These are phyloP conservation scores for Sphagnum contortum DNA, from an alignment of 225 moss, liverwort and hornwort genomes.

Conservation along the genomic window DNA sequence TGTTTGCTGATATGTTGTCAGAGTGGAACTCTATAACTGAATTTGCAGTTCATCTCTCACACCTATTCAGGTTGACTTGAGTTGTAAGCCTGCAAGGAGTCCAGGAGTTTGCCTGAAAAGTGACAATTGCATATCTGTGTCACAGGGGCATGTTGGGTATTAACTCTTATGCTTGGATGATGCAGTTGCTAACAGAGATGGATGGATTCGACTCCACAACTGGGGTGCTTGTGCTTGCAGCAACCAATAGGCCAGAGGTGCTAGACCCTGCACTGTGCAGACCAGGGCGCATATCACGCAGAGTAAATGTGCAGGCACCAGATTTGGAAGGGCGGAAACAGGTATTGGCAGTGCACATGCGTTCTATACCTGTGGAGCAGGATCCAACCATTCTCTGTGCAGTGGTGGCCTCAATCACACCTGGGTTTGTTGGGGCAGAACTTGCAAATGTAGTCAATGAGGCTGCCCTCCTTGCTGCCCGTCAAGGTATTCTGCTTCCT, in stretches of 20 bases:
- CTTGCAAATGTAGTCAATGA: slow-evolving; percentile 94
- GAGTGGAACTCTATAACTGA: too few species aligned
- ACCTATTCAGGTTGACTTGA: too few species aligned
- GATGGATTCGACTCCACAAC: slow-evolving; percentile 89
- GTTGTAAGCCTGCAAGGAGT: too few species aligned
- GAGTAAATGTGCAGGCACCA: slow-evolving; percentile 82
- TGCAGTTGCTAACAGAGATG: slow-evolving; percentile 93
- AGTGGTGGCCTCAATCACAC: slow-evolving; percentile 64
- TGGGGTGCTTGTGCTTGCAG: slow-evolving; percentile 88
- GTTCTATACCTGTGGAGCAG: slow-evolving; percentile 65
- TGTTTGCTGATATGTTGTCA: too few species aligned
- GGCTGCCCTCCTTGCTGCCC: slow-evolving; percentile 84
- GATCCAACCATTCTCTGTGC: slow-evolving; percentile 45
- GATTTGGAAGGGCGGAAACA: slow-evolving; percentile 77
- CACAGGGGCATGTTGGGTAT: too few species aligned
- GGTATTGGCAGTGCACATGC: slow-evolving; percentile 89
- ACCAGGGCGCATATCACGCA: slow-evolving; percentile 80
- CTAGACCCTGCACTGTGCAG: slow-evolving; percentile 87
- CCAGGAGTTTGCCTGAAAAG: too few species aligned
- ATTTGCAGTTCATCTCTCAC: too few species aligned
- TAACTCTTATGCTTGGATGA: not conserved
- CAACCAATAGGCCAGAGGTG: slow-evolving; percentile 88
- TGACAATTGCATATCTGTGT: too few species aligned
- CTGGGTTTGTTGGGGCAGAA: slow-evolving; percentile 83
- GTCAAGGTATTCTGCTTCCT: slow-evolving; percentile 35